Percentiles rank a stretch among this genome's conserved stretches.
Evolutionary conservation across 208 protist species (phyloP).

Genomic region (Crithidia thermophila): DNA sequence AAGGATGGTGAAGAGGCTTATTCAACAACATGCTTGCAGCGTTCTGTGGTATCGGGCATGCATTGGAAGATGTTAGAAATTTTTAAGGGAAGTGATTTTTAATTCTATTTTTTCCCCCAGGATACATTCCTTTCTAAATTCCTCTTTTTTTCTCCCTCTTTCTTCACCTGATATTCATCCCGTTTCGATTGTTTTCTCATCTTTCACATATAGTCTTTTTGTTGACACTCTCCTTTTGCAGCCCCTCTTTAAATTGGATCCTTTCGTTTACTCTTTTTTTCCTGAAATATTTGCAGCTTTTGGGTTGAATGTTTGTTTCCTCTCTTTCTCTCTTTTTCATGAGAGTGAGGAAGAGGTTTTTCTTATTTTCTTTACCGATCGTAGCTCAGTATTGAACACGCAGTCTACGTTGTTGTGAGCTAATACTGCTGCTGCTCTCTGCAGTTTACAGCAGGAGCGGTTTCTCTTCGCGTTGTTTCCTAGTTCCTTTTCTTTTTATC

Average conservation of each 20-base stretch:
- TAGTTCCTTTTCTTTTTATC: not conserved
- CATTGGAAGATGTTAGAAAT: too few species aligned
- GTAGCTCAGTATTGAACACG: too few species aligned
- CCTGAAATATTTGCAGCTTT: too few species aligned
- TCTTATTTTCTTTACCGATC: not conserved
- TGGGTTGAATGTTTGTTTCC: not conserved
- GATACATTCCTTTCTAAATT: not conserved
- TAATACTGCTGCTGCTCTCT: not conserved
- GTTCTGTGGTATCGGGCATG: too few species aligned
- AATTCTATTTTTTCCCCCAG: not conserved
- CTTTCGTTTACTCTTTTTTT: not conserved
- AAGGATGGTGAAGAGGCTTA: too few species aligned
- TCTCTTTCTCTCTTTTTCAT: not conserved
- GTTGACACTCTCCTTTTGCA: too few species aligned
- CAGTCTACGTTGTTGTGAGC: not conserved
- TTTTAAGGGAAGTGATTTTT: not conserved
- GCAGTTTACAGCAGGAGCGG: not conserved
- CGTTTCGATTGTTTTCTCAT: not conserved
- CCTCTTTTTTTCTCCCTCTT: constrained; percentile 3
- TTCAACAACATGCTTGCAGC: too few species aligned
- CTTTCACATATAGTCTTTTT: too few species aligned
- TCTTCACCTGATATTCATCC: not conserved
- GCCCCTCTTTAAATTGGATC: too few species aligned
- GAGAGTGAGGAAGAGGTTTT: too few species aligned
- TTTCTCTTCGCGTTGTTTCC: not conserved